These are phyloP conservation scores for Babesia microti DNA, from an alignment of 169 alveolate species.

Conservation along the genomic window DNA sequence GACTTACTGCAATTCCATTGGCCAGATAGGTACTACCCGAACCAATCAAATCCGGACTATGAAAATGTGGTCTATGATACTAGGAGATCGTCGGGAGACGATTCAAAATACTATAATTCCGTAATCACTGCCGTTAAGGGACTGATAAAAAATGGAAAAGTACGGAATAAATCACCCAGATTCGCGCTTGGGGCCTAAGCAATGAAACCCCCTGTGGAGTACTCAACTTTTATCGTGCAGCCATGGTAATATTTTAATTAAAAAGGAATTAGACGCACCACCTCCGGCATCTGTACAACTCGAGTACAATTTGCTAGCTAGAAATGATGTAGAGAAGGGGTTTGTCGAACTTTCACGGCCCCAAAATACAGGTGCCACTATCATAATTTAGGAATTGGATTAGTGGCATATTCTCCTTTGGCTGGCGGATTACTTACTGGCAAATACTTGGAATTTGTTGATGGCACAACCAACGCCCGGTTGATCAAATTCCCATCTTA, in stretches of 20 bases:
- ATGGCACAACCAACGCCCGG: conserved; percentile 67
- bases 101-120: background rate
- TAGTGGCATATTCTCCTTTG: conserved; percentile 65
- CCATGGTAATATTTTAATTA: conserved; percentile 11
- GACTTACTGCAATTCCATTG: conserved; percentile 71
- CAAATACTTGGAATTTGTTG: conserved; percentile 64
- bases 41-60: conserved; percentile 59
- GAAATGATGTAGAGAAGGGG: conserved; percentile 73
- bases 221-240: conserved; percentile 47
- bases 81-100: background rate
- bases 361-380: conserved; percentile 55
- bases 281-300: conserved; percentile 64
- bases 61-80: conserved; percentile 56
- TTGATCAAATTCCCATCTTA: conserved; percentile 66
- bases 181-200: conserved; percentile 71
- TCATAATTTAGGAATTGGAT: conserved; percentile 30
- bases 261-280: conserved; percentile 39
- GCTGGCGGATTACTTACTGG: conserved; percentile 74
- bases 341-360: conserved; percentile 67
- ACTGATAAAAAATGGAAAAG: conserved; percentile 59
- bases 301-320: conserved; percentile 56
- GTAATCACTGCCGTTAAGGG: conserved; percentile 31
- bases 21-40: conserved; percentile 73
- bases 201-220: conserved; percentile 73
- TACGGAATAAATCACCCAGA: conserved; percentile 18